A percentile compares a stretch with the other conserved stretches of the same genome.
Evolutionary conservation across 1,284 basidiomycete genomes (phyloP).

Genomic region (Phaffia rhodozyma): DNA sequence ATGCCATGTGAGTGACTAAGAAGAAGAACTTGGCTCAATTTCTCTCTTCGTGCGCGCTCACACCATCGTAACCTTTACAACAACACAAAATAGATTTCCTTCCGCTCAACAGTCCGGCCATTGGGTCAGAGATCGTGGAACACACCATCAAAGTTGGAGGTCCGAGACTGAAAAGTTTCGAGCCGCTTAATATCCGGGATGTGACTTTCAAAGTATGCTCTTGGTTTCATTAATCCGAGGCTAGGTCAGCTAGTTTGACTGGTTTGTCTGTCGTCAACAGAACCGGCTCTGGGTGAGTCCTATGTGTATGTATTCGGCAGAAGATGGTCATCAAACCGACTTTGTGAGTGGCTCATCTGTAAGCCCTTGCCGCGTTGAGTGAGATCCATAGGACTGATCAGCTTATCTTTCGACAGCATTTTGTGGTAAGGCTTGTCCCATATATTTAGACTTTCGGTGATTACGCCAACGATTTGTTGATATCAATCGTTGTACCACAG

Average conservation of each 20-base stretch:
- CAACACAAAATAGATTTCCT: conserved; percentile 21
- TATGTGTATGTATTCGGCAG: conserved; percentile 46
- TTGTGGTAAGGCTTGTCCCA: background rate
- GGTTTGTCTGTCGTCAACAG: background rate
- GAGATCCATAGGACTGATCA: background rate
- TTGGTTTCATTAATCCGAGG: conserved; percentile 1
- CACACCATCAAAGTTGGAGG: conserved; percentile 27
- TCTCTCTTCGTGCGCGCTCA: too few relatives aligned
- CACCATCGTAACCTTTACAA: too few relatives aligned
- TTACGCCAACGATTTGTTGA: too few relatives aligned
- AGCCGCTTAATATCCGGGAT: conserved; percentile 51
- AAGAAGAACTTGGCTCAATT: too few relatives aligned
- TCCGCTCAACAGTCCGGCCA: conserved; percentile 49
- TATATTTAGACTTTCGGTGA: too few relatives aligned
- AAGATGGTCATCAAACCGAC: conserved; percentile 58
- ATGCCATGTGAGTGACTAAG: too few relatives aligned
- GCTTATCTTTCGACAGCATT: background rate
- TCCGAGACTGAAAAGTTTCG: conserved; percentile 46
- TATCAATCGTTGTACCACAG: background rate
- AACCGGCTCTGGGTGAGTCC: conserved; percentile 47
- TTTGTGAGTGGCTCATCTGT: conserved; percentile 30
- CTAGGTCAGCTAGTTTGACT: background rate
- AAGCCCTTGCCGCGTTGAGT: too few relatives aligned
- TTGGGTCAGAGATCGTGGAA: conserved; percentile 40
- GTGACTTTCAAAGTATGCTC: conserved; percentile 53